Evolutionary conservation across 768 basidiomycete species (phyloP), one percentile per base, ranked within the genome.

Genomic region (Psilocybe azurescens): DNA sequence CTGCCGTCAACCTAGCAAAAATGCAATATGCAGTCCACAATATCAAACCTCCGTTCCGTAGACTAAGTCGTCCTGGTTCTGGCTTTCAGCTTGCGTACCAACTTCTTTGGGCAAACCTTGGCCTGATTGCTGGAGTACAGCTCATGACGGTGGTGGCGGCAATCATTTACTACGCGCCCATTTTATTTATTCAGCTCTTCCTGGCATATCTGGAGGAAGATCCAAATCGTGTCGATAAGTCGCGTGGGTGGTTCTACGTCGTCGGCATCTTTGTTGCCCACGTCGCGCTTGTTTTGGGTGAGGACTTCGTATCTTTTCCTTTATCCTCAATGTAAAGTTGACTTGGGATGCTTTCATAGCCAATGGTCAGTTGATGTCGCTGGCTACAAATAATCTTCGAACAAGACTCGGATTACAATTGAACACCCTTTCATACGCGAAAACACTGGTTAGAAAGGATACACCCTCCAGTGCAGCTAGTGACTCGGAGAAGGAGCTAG

Each of bases 221-320:
- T 62, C 82, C 85, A 3, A 75, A 75, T 20, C 73, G 89, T 18
- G 75, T 80, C 48, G 72, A 84, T 66, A 74, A 74, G 32, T 73
- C 80, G 1, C 90, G 88, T 87, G 89, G 90, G 2, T 89, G 86
- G 85, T 79, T 89, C 51, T 86, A 67, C 46, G 69, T 70, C n/a
- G 49, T 63, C 13, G 69, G 67, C 3, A 52, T 70, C 8, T 70
- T 68, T 56, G 16, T 58, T 3, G 38, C 67, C 16, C 58, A 70
- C 36, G 60, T 58, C 24, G 6, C 64, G 18, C 39, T 61, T 5
- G 61, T 67, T 39, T 44, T 70, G 36, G 59, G 67, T 68, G 48
- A 55, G 62, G 36, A 36, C 33, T 36, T 24, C 24, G 24, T 24
- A 24, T 24, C 6, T 8, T 24, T 28, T 38, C 24, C 7, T 16